phyloP scores from a whole-genome alignment of 1,284 basidiomycete genomes.

The Tausonia pullulans region DNA sequence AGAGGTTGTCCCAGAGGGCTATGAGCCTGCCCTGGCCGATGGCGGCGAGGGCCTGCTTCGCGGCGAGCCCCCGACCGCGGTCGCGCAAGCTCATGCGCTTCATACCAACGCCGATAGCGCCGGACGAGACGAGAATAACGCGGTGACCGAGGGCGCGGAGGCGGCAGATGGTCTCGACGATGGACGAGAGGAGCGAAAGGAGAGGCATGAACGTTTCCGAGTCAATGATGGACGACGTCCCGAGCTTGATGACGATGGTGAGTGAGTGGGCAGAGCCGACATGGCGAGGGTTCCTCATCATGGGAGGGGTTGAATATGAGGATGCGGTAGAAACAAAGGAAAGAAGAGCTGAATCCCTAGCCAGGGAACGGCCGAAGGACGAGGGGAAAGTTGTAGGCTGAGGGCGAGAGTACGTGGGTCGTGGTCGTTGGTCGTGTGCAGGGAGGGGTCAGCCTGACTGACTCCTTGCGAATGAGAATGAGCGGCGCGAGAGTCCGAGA shows the following conservation, averaged over 20 bases:
- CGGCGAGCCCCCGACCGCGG: slow-evolving; percentile 70
- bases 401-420: too few species aligned
- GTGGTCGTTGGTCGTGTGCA: too few species aligned
- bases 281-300: slow-evolving; percentile 12
- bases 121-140: slow-evolving; percentile 89
- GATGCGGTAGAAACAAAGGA: too few species aligned
- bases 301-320: too few species aligned
- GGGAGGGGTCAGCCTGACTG: too few species aligned
- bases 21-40: slow-evolving; percentile 94
- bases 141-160: slow-evolving; percentile 75
- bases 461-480: too few species aligned
- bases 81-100: slow-evolving; percentile 77
- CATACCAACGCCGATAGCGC: slow-evolving; percentile 89
- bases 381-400: too few species aligned
- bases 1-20: slow-evolving; percentile 92
- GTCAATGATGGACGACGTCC: slow-evolving; percentile 88
- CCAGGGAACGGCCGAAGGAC: too few species aligned
- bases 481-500: too few species aligned
- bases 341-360: too few species aligned
- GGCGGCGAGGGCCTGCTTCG: slow-evolving; percentile 93
- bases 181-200: slow-evolving; percentile 74
- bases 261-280: slow-evolving; percentile 17
- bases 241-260: slow-evolving; percentile 79
- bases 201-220: slow-evolving; percentile 81
- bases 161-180: slow-evolving; percentile 81